These are phyloP conservation scores for Echites panduratus DNA, from an alignment of 257 asterid genomes.

Conservation along the genomic window DNA sequence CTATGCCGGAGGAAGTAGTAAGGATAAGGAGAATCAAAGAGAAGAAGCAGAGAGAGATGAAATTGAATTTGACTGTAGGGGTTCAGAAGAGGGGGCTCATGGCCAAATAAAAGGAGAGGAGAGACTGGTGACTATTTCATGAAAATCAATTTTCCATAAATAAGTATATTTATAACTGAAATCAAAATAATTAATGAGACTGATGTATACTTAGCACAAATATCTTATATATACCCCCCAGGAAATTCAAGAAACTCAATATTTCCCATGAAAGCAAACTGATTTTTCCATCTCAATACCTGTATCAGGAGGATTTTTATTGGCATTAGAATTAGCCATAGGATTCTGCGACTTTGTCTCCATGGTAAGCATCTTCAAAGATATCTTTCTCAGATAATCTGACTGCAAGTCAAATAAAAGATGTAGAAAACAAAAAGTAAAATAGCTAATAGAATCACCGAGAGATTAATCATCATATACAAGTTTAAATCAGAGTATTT, in stretches of 20 bases:
- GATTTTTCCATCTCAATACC: conserved; percentile 34
- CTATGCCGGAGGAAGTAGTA: too few relatives aligned
- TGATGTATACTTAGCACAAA: background rate
- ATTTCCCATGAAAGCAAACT: background rate
- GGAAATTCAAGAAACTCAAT: background rate
- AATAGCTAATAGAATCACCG: background rate
- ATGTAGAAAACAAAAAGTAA: background rate
- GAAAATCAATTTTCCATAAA: background rate
- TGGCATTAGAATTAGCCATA: conserved; percentile 43
- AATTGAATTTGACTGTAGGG: too few relatives aligned
- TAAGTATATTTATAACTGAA: background rate
- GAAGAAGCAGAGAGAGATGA: too few relatives aligned
- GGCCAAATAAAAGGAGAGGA: too few relatives aligned
- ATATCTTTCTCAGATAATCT: conserved; percentile 79
- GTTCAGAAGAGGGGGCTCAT: too few relatives aligned
- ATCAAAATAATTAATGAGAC: background rate
- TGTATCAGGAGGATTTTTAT: conserved; percentile 53
- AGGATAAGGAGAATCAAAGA: too few relatives aligned
- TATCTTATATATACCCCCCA: background rate
- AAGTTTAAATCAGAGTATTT: background rate
- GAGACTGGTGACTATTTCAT: background rate
- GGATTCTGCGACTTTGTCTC: conserved; percentile 71
- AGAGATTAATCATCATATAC: background rate
- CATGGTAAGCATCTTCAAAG: conserved; percentile 79
- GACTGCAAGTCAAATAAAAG: conserved; percentile 38